Conservation (phyloP, 2,329 filamentous ascomycete species). For the Apiospora koreana region DNA sequence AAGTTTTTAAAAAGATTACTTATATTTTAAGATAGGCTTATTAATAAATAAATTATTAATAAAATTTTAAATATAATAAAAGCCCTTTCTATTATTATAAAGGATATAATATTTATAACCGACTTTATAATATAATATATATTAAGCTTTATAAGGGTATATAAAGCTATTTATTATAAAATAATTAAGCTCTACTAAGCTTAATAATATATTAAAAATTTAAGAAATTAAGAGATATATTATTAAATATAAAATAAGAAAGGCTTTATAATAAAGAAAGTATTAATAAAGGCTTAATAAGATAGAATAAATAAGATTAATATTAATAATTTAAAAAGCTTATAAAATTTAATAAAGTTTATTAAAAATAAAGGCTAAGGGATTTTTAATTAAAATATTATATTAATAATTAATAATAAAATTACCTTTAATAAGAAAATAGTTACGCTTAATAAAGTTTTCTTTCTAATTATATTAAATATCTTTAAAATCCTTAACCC, state of each 20-base stretch:
- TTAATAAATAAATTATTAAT: too few relatives aligned
- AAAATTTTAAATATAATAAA: too few relatives aligned
- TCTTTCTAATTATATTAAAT: too few relatives aligned
- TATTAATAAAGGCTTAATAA: neutral
- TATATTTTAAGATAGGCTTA: too few relatives aligned
- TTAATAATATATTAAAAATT: neutral
- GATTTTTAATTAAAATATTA: neutral
- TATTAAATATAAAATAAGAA: neutral
- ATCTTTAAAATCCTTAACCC: too few relatives aligned
- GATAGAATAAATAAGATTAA: neutral
- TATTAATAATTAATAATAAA: neutral
- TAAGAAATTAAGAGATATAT: neutral
- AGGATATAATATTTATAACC: too few relatives aligned
- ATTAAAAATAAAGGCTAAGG: neutral
- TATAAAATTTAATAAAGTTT: too few relatives aligned
- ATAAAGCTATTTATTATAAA: neutral
- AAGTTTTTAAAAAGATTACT: too few relatives aligned
- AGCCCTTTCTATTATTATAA: too few relatives aligned
- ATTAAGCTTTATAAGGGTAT: neutral
- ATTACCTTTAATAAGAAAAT: neutral
- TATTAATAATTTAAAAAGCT: neutral
- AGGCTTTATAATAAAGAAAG: neutral
- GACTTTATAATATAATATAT: neutral
- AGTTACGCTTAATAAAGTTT: neutral
- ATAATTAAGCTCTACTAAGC: neutral